Evolutionary conservation across 2,329 filamentous ascomycete species (phyloP).

Genomic region (Phaeosphaeria sp.): DNA sequence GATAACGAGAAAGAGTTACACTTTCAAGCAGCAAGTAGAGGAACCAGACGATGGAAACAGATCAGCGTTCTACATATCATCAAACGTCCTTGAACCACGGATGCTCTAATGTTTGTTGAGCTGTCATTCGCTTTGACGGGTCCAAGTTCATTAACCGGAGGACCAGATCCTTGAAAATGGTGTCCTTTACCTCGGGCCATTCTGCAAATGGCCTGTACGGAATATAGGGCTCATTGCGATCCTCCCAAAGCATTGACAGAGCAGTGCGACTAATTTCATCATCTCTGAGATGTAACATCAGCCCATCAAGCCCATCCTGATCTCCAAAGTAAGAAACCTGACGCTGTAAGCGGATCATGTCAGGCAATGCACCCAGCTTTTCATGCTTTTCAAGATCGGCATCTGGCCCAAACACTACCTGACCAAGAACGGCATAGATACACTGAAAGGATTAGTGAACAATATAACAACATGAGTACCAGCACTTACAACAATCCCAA

Average conservation of each 20-base stretch:
- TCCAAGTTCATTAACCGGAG: constrained; percentile 50
- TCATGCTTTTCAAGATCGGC: constrained; percentile 29
- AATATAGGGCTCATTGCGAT: constrained; percentile 36
- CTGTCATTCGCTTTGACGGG: constrained; percentile 50
- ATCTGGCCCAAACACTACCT: constrained; percentile 34
- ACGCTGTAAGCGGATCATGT: constrained; percentile 35
- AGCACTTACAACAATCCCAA: constrained; percentile 34
- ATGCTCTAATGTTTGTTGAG: constrained; percentile 48
- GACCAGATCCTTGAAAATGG: constrained; percentile 51
- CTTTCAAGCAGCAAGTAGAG: not conserved
- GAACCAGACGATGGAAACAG: not conserved
- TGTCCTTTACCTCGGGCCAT: constrained; percentile 43
- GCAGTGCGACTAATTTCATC: constrained; percentile 39
- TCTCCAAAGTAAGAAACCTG: constrained; percentile 41
- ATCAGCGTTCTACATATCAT: not conserved
- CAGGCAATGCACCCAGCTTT: constrained; percentile 28
- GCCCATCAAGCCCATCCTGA: constrained; percentile 30
- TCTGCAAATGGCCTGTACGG: constrained; percentile 42
- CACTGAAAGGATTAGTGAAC: constrained; percentile 20
- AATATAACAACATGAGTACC: not conserved
- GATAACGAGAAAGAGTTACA: not conserved
- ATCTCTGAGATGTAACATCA: constrained; percentile 40
- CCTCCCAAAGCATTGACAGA: constrained; percentile 45
- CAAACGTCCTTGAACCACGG: constrained; percentile 23
- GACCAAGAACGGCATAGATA: constrained; percentile 30